These are phyloP conservation scores for Trebouxia sp. DNA, from an alignment of 139 green algal species.

Conservation along the genomic window DNA sequence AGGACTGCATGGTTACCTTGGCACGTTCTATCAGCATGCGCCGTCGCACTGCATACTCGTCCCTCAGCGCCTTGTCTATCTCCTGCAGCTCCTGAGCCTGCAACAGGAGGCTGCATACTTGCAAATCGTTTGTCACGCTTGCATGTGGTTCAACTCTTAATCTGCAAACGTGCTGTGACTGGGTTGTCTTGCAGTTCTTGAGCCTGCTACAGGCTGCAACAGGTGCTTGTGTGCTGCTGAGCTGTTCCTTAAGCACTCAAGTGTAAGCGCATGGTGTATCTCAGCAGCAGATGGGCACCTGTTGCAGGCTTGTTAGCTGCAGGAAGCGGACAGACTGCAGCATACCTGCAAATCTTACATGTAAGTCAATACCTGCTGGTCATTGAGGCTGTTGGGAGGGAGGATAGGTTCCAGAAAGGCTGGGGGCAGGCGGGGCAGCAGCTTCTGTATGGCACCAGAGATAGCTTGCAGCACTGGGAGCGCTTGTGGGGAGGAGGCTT, in stretches of 20 bases:
- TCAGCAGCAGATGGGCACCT: background rate
- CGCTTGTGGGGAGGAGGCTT: background rate
- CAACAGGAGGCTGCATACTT: background rate
- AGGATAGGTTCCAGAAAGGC: conserved; percentile 54
- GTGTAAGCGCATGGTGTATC: too few relatives aligned
- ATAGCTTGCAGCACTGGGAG: conserved; percentile 27
- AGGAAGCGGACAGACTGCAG: background rate
- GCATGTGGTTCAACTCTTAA: too few relatives aligned
- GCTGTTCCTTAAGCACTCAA: too few relatives aligned
- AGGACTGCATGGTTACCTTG: conserved; percentile 63
- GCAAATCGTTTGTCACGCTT: too few relatives aligned
- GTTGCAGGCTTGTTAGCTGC: background rate
- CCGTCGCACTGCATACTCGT: conserved; percentile 54
- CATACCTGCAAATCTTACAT: background rate
- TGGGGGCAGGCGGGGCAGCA: conserved; percentile 43
- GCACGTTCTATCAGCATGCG: conserved; percentile 72
- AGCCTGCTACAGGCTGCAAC: too few relatives aligned
- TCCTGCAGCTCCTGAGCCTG: conserved; percentile 46
- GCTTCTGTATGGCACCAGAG: background rate
- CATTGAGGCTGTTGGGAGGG: conserved; percentile 31
- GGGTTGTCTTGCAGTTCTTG: too few relatives aligned
- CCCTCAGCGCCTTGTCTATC: conserved; percentile 44
- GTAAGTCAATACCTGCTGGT: conserved; percentile 32
- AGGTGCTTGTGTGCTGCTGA: too few relatives aligned
- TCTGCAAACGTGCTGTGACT: too few relatives aligned